Conservation (phyloP, 2,329 filamentous ascomycete species). For the Xylaria sp. region DNA sequence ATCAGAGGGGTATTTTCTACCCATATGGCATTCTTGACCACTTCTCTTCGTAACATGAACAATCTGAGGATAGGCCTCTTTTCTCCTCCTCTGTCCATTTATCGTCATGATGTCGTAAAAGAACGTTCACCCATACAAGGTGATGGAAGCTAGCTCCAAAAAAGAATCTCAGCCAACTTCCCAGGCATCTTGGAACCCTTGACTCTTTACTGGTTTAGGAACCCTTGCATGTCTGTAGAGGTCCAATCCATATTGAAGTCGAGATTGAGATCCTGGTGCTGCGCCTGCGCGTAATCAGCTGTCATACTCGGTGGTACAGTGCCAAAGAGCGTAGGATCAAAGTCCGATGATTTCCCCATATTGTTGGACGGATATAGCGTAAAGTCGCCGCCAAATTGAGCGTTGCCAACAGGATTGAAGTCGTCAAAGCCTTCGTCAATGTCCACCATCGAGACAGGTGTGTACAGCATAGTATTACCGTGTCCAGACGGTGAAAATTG, state of each 20-base stretch:
- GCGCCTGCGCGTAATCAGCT: conserved; percentile 58
- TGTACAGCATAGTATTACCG: conserved; percentile 71
- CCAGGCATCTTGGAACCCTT: background rate
- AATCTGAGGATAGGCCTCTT: conserved; percentile 31
- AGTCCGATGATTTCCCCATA: conserved; percentile 48
- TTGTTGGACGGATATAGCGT: conserved; percentile 59
- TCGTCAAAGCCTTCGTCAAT: conserved; percentile 72
- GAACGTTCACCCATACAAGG: background rate
- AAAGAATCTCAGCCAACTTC: background rate
- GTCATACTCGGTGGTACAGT: conserved; percentile 56
- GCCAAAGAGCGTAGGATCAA: conserved; percentile 53
- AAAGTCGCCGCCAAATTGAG: conserved; percentile 64
- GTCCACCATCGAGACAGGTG: conserved; percentile 65
- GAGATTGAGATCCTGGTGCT: conserved; percentile 54
- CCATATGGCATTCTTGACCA: conserved; percentile 23
- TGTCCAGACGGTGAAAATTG: conserved; percentile 75
- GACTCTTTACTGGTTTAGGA: conserved; percentile 26
- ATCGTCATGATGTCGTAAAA: conserved; percentile 40
- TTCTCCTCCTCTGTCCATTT: conserved; percentile 25
- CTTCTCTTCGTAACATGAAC: conserved; percentile 23
- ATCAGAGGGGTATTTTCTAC: conserved; percentile 26
- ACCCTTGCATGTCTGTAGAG: conserved; percentile 32
- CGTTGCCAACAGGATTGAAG: conserved; percentile 46
- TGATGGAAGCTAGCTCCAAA: background rate
- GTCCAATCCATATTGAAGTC: conserved; percentile 43